Percentiles rank a stretch among this genome's conserved stretches.
phyloP scores from a whole-genome alignment of 352 stramenopile species.

The Hyaloperonospora brassicae region DNA sequence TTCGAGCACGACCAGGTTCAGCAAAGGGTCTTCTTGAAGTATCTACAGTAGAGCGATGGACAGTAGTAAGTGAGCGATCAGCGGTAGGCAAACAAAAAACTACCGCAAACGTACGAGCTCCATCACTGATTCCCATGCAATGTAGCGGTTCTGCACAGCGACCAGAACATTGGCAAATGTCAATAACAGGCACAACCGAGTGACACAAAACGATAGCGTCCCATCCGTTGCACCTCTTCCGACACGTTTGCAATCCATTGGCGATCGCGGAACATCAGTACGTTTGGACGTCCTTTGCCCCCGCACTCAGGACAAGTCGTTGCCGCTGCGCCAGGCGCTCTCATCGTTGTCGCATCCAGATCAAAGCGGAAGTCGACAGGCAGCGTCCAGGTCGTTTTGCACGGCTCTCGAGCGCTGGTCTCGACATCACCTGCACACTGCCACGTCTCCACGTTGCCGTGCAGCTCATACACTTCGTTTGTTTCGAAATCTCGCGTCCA shows the following conservation, averaged over 20 bases:
- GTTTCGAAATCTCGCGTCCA: conserved; percentile 66
- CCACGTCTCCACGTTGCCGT: conserved; percentile 80
- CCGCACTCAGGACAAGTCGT: conserved; percentile 50
- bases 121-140: conserved; percentile 71
- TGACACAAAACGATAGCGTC: background rate
- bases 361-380: conserved; percentile 46
- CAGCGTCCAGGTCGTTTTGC: conserved; percentile 49
- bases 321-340: conserved; percentile 26
- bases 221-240: conserved; percentile 39
- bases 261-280: conserved; percentile 89
- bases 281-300: conserved; percentile 65
- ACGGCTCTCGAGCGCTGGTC: conserved; percentile 27
- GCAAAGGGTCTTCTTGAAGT: conserved; percentile 46
- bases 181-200: background rate
- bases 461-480: conserved; percentile 82
- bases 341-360: conserved; percentile 64
- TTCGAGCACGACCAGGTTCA: conserved; percentile 70
- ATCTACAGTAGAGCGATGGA: conserved; percentile 30
- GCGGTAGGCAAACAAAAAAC: background rate
- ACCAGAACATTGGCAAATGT: background rate
- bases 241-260: conserved; percentile 68
- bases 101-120: conserved; percentile 37
- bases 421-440: conserved; percentile 57
- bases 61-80: background rate
- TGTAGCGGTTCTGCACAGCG: conserved; percentile 41